Conservation (phyloP, 2,329 filamentous ascomycete species). For the Ceratocystis smalleyi region DNA sequence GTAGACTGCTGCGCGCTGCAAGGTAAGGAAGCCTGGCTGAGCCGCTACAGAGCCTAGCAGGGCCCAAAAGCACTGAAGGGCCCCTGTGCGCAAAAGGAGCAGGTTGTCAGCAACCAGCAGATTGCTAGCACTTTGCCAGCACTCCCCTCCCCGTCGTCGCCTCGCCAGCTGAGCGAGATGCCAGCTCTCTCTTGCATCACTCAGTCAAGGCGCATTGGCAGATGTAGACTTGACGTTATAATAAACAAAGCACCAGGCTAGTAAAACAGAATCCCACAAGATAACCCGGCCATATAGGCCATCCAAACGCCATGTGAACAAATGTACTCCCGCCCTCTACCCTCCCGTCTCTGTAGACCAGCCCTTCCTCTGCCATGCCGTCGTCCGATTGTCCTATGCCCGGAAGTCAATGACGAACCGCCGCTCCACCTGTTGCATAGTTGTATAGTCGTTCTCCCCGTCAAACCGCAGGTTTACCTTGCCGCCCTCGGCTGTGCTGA, state of each 20-base stretch:
- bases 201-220: background rate
- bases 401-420: constrained; percentile 64
- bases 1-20: background rate
- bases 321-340: background rate
- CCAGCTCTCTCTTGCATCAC: background rate
- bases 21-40: background rate
- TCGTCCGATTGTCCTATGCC: constrained; percentile 19
- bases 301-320: constrained; percentile 1
- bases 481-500: constrained; percentile 35
- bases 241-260: background rate
- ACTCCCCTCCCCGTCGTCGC: background rate
- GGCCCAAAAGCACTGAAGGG: background rate
- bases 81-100: background rate
- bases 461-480: constrained; percentile 59
- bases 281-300: background rate
- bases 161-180: background rate
- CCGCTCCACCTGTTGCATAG: constrained; percentile 58
- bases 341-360: constrained; percentile 5
- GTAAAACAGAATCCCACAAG: background rate
- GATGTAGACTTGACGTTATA: background rate
- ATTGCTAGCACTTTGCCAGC: background rate
- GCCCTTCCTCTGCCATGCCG: background rate
- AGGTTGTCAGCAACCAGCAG: background rate
- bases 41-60: background rate
- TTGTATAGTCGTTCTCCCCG: constrained; percentile 58